Evolutionary conservation across 2,329 filamentous ascomycete species (phyloP), one percentile per base, ranked within the genome.

Genomic region (Venturia effusa): DNA sequence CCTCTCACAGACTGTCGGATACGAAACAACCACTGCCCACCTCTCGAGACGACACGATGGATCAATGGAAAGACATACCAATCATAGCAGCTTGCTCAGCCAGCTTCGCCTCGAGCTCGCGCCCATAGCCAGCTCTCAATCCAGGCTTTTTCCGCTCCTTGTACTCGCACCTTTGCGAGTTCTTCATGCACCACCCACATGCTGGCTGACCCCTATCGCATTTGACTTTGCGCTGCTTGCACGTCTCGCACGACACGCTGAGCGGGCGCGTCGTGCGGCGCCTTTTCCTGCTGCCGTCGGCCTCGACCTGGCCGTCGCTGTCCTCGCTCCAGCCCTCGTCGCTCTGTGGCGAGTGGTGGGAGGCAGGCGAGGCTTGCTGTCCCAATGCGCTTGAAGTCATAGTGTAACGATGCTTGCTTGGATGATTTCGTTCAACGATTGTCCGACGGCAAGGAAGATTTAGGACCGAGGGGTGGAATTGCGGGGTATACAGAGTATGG

Each of bases 181-280:
- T 88, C 61, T 86, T 83, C 61, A 83, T 75, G 72, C 87, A 90
- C 87, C 87, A 89, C 27, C 86, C 86, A 74, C 87, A 89, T n/a
- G 85, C 84, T 1, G 89, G 89, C 69, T 90, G 87, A 5, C 85
- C 86, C 41, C 89, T 84, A 74, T 92, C 88, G 74, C 88, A 77
- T 76, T 76, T 76, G 62, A 90, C 88, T 80, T 92, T 93, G 77
- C 89, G 80, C 74, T 89, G 86, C 75, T 92, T 92, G 78, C 89
- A 91, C 61, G 64, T 65, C 40, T 92, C 89, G 71, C 89, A 84
- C 69, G 79, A 81, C 40, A 83, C 81, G 61, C 71, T 81, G 75
- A 54, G 79, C 78, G 64, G 81, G 74, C 71, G 69, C 66, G 64
- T 68, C 72, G 61, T 69, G 72, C 72, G 69, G 24, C 55, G 32